These are phyloP conservation scores for Lagenidium sp. DNA, from an alignment of 352 stramenopile species.

Conservation along the genomic window DNA sequence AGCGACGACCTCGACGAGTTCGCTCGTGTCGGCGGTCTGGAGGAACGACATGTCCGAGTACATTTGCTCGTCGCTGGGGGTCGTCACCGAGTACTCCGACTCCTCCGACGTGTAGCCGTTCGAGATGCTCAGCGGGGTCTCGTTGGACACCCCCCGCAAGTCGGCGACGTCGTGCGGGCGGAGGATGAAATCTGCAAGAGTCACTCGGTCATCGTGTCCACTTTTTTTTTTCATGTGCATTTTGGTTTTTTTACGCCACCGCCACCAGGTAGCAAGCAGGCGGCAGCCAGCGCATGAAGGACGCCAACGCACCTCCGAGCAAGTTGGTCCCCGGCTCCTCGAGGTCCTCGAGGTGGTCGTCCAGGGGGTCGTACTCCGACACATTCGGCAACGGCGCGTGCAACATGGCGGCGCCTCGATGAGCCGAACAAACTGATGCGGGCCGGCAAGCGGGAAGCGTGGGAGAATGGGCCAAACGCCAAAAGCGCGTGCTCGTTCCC, in stretches of 20 bases:
- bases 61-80: slow-evolving; percentile 60
- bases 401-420: slow-evolving; percentile 38
- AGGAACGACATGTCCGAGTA: slow-evolving; percentile 73
- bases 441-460: neutral
- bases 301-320: slow-evolving; percentile 34
- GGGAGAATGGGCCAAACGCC: too few species aligned
- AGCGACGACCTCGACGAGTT: slow-evolving; percentile 53
- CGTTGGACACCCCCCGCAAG: slow-evolving; percentile 1
- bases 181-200: slow-evolving; percentile 25
- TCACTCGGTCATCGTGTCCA: slow-evolving; percentile 13
- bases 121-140: slow-evolving; percentile 48
- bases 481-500: too few species aligned
- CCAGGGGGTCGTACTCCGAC: slow-evolving; percentile 61
- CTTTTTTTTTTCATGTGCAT: slow-evolving; percentile 4
- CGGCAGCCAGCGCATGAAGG: neutral
- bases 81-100: slow-evolving; percentile 67
- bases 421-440: too few species aligned
- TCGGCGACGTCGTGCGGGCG: slow-evolving; percentile 13
- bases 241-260: neutral
- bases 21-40: slow-evolving; percentile 38
- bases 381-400: slow-evolving; percentile 35
- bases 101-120: slow-evolving; percentile 83
- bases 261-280: neutral
- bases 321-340: slow-evolving; percentile 58
- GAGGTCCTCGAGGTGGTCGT: slow-evolving; percentile 61